Percentiles rank a stretch among this genome's conserved stretches.
Evolutionary conservation across 345 rosid genomes (phyloP).

Genomic region (Arabis alpina): DNA sequence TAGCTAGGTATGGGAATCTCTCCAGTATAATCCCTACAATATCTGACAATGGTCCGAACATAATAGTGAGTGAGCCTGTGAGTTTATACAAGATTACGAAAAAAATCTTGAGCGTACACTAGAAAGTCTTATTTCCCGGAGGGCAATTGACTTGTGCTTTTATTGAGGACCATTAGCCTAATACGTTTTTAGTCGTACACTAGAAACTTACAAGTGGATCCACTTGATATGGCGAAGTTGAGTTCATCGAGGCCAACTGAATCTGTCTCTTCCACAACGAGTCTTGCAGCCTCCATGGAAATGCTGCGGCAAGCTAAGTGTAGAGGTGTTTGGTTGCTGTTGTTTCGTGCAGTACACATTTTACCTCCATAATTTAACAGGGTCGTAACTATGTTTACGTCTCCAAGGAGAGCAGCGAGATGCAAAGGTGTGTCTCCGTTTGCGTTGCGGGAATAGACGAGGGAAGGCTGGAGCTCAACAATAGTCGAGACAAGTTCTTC

Average conservation of each 20-base stretch:
- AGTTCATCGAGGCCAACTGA: slow-evolving; percentile 22
- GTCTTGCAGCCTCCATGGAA: slow-evolving; percentile 23
- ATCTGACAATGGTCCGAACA: slow-evolving; percentile 3
- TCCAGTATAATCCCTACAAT: slow-evolving; percentile 1
- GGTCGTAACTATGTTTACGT: slow-evolving; percentile 36
- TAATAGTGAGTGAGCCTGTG: background rate
- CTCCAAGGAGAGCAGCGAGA: slow-evolving; percentile 51
- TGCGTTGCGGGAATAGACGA: slow-evolving; percentile 42
- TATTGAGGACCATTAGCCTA: too few species aligned
- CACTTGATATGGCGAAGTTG: slow-evolving; percentile 16
- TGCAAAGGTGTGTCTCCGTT: slow-evolving; percentile 54
- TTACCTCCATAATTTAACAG: slow-evolving; percentile 25
- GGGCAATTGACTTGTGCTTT: too few species aligned
- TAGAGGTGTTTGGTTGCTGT: background rate
- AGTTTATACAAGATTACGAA: too few species aligned
- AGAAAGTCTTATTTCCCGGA: too few species aligned
- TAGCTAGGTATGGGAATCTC: slow-evolving; percentile 46
- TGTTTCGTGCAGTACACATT: slow-evolving; percentile 22
- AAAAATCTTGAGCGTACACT: too few species aligned
- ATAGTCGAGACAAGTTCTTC: slow-evolving; percentile 48
- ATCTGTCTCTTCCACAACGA: background rate
- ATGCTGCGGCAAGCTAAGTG: slow-evolving; percentile 3
- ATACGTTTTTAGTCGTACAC: too few species aligned
- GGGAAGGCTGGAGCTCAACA: slow-evolving; percentile 49
- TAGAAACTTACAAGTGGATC: slow-evolving; percentile 20